A percentile compares a stretch with the other conserved stretches of the same genome.
These are phyloP conservation scores for Taphrina communis DNA, from an alignment of 1,139 yeast genomes.

Conservation along the genomic window DNA sequence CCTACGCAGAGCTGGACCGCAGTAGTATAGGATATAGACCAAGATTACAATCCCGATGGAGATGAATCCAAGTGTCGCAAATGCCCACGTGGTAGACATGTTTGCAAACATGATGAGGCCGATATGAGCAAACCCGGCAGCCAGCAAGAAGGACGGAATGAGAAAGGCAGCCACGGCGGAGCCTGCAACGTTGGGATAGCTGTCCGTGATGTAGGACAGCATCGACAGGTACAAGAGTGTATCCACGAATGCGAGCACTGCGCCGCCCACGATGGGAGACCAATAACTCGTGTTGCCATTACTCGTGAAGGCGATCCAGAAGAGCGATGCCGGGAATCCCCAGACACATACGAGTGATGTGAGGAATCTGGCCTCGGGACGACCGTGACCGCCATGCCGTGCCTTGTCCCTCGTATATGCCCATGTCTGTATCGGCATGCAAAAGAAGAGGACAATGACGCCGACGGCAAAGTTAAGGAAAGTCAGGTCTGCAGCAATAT, in stretches of 20 bases:
- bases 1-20: constrained; percentile 38
- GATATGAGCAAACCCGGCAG: constrained; percentile 41
- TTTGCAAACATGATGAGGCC: constrained; percentile 42
- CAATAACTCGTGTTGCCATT: constrained; percentile 43
- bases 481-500: constrained; percentile 39
- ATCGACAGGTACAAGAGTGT: constrained; percentile 53
- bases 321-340: constrained; percentile 41
- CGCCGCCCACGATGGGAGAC: constrained; percentile 46
- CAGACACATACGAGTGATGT: constrained; percentile 33
- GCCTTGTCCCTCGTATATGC: constrained; percentile 32
- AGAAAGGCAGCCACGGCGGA: constrained; percentile 66
- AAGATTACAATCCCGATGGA: constrained; percentile 34
- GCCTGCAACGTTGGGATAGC: constrained; percentile 63
- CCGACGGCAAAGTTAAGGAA: constrained; percentile 41
- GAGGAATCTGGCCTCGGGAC: constrained; percentile 42
- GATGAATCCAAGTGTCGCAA: constrained; percentile 36
- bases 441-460: constrained; percentile 33
- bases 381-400: constrained; percentile 34
- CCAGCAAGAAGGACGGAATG: constrained; percentile 40
- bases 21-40: constrained; percentile 40
- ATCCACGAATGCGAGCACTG: constrained; percentile 44
- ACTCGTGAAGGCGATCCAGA: constrained; percentile 47
- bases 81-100: constrained; percentile 39
- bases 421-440: constrained; percentile 48
- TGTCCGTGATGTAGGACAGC: constrained; percentile 61